Evolutionary conservation across 140 eudicot species (phyloP).

Genomic region (Bidens hawaiensis): DNA sequence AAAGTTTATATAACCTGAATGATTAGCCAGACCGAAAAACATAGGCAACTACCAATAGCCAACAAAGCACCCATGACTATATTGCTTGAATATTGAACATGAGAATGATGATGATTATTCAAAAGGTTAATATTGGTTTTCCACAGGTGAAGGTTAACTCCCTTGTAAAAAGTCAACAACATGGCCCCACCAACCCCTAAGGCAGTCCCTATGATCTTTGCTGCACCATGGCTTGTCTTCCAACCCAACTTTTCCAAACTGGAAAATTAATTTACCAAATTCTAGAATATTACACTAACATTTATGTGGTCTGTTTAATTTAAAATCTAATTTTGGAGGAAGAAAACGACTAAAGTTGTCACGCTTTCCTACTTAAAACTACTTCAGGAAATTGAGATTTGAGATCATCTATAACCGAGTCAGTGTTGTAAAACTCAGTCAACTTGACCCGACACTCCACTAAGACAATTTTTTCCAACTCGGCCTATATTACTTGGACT

Average conservation of each 20-base stretch:
- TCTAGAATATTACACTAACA: too few species aligned
- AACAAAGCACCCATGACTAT: conserved; percentile 31
- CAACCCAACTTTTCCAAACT: conserved; percentile 61
- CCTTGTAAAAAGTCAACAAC: conserved; percentile 62
- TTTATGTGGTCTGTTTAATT: too few species aligned
- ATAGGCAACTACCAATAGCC: conserved; percentile 35
- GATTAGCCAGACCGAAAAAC: conserved; percentile 35
- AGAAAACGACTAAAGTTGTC: too few species aligned
- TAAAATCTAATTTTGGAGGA: too few species aligned
- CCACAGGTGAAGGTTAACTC: conserved; percentile 38
- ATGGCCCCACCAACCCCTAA: conserved; percentile 63
- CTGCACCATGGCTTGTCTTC: conserved; percentile 43
- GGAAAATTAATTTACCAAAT: background rate
- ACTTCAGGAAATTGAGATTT: too few species aligned
- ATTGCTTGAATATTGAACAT: conserved; percentile 16
- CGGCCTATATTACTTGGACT: too few species aligned
- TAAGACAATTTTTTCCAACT: too few species aligned
- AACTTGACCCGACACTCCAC: too few species aligned
- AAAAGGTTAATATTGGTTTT: conserved; percentile 46
- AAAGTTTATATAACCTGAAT: conserved; percentile 29
- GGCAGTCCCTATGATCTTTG: conserved; percentile 57
- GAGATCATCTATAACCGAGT: too few species aligned
- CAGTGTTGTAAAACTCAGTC: too few species aligned
- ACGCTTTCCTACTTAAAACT: too few species aligned
- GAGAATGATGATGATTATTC: conserved; percentile 8